These are phyloP conservation scores for Onygenales sp. DNA, from an alignment of 2,329 filamentous ascomycete genomes.

Conservation along the genomic window DNA sequence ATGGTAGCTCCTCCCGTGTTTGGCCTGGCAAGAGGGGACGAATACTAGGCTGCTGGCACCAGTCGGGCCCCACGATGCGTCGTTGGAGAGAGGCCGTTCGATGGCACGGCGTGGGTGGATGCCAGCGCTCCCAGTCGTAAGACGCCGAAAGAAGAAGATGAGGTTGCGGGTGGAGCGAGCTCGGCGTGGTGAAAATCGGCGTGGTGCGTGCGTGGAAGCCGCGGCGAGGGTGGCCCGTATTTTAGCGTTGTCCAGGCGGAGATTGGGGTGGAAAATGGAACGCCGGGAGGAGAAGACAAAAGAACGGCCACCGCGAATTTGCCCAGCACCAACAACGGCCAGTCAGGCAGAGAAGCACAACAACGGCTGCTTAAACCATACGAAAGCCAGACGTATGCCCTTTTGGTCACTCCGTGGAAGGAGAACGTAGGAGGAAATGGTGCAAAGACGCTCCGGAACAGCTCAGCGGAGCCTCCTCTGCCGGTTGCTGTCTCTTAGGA, in stretches of 20 bases:
- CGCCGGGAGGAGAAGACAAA: neutral
- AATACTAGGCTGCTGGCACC: neutral
- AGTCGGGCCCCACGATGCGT: neutral
- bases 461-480: neutral
- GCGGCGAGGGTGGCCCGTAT: neutral
- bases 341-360: neutral
- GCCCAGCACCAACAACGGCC: neutral
- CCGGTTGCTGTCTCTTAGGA: neutral
- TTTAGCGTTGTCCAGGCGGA: neutral
- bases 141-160: neutral
- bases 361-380: neutral
- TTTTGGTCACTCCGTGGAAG: neutral
- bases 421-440: neutral
- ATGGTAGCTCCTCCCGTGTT: neutral
- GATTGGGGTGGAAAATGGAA: neutral
- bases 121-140: neutral
- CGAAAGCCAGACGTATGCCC: neutral
- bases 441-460: neutral
- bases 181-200: neutral
- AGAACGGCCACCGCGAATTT: neutral
- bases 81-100: neutral
- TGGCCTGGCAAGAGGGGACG: neutral
- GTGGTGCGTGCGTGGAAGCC: conserved; percentile 2
- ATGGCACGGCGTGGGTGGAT: neutral
- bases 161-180: neutral